A percentile compares a stretch with the other conserved stretches of the same genome.
Conservation (phyloP, 1,284 basidiomycete species). For the Gymnopus androsaceus region DNA sequence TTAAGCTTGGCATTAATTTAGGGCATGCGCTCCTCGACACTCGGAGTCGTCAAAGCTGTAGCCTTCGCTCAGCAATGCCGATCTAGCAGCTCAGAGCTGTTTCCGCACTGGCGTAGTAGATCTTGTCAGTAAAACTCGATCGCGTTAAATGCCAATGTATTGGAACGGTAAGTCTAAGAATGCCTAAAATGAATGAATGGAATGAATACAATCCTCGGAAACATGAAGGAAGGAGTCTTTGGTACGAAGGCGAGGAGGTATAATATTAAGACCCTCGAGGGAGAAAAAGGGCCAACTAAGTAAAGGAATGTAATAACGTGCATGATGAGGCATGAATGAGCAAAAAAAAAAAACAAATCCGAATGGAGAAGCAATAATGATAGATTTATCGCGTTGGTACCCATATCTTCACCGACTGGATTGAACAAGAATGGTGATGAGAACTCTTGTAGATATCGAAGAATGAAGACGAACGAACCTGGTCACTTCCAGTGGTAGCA, state of each 20-base stretch:
- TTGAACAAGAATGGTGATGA: neutral
- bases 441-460: neutral
- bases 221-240: no score
- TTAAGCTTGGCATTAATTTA: no score
- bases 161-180: no score
- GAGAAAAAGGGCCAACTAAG: neutral
- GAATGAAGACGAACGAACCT: constrained; percentile 25
- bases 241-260: neutral
- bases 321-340: neutral
- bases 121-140: no score
- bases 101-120: no score
- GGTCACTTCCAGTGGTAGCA: constrained; percentile 67
- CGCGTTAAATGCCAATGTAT: no score
- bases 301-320: neutral
- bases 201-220: neutral
- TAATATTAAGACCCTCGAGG: neutral
- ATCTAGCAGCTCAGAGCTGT: no score
- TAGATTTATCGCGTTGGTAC: constrained; percentile 15
- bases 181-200: constrained; percentile 1
- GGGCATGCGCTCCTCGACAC: no score
- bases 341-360: neutral
- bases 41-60: no score
- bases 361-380: constrained; percentile 2
- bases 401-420: constrained; percentile 23
- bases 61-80: no score